Evolutionary conservation across 1,139 yeast species (phyloP).

Genomic region (Insectozyma bohioensis): DNA sequence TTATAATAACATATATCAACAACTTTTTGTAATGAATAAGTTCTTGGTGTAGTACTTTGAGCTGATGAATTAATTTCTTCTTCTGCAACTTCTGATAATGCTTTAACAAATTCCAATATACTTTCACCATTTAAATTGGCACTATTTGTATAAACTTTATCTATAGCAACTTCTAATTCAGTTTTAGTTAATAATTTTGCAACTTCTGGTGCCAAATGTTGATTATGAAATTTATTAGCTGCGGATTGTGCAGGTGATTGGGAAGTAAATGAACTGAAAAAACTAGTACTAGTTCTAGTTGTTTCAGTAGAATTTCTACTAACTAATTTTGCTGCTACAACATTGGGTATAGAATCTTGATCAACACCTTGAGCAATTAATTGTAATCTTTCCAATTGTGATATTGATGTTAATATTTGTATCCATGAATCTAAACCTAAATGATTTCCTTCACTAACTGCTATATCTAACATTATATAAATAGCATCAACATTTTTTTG

Average conservation of each 20-base stretch:
- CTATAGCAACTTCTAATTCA: slow-evolving; percentile 81
- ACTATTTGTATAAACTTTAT: slow-evolving; percentile 83
- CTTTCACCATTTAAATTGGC: slow-evolving; percentile 78
- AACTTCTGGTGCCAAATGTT: slow-evolving; percentile 38
- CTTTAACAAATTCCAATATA: slow-evolving; percentile 82
- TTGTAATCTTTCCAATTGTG: slow-evolving; percentile 90
- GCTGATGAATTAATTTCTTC: slow-evolving; percentile 94
- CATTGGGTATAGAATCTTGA: slow-evolving; percentile 83
- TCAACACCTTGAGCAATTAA: slow-evolving; percentile 87
- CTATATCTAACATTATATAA: slow-evolving; percentile 69
- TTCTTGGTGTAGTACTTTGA: slow-evolving; percentile 77
- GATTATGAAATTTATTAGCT: slow-evolving; percentile 44
- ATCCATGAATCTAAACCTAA: slow-evolving; percentile 71
- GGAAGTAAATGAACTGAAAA: slow-evolving; percentile 45
- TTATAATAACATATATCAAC: slow-evolving; percentile 97
- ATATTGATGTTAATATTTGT: slow-evolving; percentile 75
- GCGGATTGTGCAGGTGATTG: slow-evolving; percentile 44
- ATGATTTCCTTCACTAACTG: slow-evolving; percentile 73
- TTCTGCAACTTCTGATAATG: slow-evolving; percentile 79
- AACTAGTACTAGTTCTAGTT: slow-evolving; percentile 41
- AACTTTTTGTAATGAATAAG: slow-evolving; percentile 89
- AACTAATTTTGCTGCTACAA: slow-evolving; percentile 68
- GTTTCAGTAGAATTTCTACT: slow-evolving; percentile 61
- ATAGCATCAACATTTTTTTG: slow-evolving; percentile 82
- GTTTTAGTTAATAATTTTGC: slow-evolving; percentile 63